phyloP scores from a whole-genome alignment of 2,329 filamentous ascomycete species.

The Paecilomyces sp. region DNA sequence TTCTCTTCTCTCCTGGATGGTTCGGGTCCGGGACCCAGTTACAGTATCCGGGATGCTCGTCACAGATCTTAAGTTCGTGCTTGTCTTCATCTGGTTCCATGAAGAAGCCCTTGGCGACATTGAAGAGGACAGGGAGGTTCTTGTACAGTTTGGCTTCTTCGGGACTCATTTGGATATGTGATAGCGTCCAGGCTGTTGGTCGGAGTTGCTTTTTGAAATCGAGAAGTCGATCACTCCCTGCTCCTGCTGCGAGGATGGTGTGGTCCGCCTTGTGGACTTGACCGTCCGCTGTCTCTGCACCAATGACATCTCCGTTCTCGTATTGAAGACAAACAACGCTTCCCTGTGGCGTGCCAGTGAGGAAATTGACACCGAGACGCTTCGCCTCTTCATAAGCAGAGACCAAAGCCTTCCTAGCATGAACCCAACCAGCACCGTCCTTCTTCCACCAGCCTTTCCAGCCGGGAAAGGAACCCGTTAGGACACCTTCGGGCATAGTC shows the following conservation, averaged over 20 bases:
- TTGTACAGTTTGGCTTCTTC: conserved; percentile 41
- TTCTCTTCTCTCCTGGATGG: conserved; percentile 20
- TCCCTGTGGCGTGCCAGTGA: conserved; percentile 34
- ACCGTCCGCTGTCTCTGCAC: conserved; percentile 39
- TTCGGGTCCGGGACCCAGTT: conserved; percentile 33
- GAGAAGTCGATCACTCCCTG: conserved; percentile 40
- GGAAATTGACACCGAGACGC: conserved; percentile 41
- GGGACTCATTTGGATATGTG: conserved; percentile 42
- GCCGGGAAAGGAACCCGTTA: conserved; percentile 43
- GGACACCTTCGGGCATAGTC: conserved; percentile 46
- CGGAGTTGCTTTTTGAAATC: conserved; percentile 47
- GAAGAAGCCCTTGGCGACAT: conserved; percentile 43
- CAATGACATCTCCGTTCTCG: conserved; percentile 32
- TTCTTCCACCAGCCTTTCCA: conserved; percentile 44
- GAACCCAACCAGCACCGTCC: conserved; percentile 46
- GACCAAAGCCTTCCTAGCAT: conserved; percentile 43
- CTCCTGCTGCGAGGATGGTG: conserved; percentile 45
- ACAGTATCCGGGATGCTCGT: conserved; percentile 52
- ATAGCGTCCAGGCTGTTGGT: conserved; percentile 50
- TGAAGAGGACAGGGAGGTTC: conserved; percentile 44
- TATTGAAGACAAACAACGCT: conserved; percentile 33
- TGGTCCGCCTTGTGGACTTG: conserved; percentile 33
- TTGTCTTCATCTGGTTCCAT: conserved; percentile 39
- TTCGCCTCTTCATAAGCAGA: conserved; percentile 40
- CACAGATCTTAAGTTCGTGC: conserved; percentile 35